These are phyloP conservation scores for Colletotrichum tropicale DNA, from an alignment of 2,329 filamentous ascomycete species.

Conservation along the genomic window DNA sequence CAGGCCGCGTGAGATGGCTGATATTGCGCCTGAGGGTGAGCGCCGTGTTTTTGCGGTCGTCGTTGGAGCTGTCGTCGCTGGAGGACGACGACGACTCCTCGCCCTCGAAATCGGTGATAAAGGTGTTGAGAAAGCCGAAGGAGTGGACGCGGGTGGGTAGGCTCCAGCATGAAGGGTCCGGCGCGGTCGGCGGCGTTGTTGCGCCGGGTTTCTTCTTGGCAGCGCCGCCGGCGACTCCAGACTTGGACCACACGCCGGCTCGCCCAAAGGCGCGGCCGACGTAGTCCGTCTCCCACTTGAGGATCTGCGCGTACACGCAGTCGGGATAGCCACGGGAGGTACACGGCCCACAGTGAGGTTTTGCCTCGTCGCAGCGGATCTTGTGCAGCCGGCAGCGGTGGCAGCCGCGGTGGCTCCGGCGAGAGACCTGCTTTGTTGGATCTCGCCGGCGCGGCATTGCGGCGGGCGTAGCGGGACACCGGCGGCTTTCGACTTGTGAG, in stretches of 20 bases:
- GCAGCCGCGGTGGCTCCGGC: constrained; percentile 27
- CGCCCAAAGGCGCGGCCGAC: constrained; percentile 31
- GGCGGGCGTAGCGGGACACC: neutral
- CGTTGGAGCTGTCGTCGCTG: neutral
- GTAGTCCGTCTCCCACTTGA: constrained; percentile 35
- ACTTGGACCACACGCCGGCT: constrained; percentile 32
- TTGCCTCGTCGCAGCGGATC: constrained; percentile 25
- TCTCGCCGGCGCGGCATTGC: constrained; percentile 12
- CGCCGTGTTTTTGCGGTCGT: neutral
- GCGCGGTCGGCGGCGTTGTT: neutral
- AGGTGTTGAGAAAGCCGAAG: constrained; percentile 9
- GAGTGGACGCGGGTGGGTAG: constrained; percentile 1
- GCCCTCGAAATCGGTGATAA: neutral
- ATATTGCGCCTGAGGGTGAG: constrained; percentile 1
- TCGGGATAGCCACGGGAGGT: constrained; percentile 22
- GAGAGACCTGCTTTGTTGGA: constrained; percentile 13
- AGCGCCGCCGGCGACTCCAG: neutral
- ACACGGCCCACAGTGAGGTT: constrained; percentile 24
- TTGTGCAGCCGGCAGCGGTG: constrained; percentile 27
- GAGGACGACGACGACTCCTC: neutral
- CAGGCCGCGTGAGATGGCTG: neutral
- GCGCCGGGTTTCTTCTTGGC: neutral
- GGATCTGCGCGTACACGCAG: constrained; percentile 16
- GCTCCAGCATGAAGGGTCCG: neutral
- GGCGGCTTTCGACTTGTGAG: neutral